These are phyloP conservation scores for Termitomyces sp. DNA, from an alignment of 768 basidiomycete genomes.

Conservation along the genomic window DNA sequence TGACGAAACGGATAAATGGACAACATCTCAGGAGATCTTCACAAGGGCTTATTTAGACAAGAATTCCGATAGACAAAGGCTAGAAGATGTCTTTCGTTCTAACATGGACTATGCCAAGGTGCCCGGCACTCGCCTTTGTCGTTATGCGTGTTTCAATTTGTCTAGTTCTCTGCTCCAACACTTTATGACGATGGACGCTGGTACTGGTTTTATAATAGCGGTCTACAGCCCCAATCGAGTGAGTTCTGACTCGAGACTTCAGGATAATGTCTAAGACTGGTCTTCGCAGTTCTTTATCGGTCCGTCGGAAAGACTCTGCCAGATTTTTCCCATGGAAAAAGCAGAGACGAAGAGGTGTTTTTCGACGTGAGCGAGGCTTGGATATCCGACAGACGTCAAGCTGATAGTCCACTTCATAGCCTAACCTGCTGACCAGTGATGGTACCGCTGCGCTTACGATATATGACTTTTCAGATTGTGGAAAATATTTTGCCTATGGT, in stretches of 20 bases:
- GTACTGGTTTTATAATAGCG: slow-evolving; percentile 81
- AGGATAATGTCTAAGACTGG: slow-evolving; percentile 3
- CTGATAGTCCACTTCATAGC: slow-evolving; percentile 26
- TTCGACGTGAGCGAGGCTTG: slow-evolving; percentile 54
- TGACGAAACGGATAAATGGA: slow-evolving; percentile 63
- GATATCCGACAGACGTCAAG: neutral
- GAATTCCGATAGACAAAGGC: slow-evolving; percentile 49
- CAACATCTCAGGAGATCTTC: slow-evolving; percentile 49
- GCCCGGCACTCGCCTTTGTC: neutral
- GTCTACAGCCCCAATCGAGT: slow-evolving; percentile 64
- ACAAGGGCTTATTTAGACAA: slow-evolving; percentile 57
- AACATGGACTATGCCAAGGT: slow-evolving; percentile 41
- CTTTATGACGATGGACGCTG: slow-evolving; percentile 62
- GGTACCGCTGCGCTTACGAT: slow-evolving; percentile 62
- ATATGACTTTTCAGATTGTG: slow-evolving; percentile 58
- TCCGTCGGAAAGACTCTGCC: slow-evolving; percentile 51
- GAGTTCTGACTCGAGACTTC: slow-evolving; percentile 14
- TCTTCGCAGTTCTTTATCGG: slow-evolving; percentile 49
- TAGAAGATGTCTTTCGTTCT: slow-evolving; percentile 52
- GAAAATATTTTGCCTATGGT: slow-evolving; percentile 74
- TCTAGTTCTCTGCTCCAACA: slow-evolving; percentile 57
- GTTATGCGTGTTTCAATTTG: neutral
- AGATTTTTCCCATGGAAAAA: slow-evolving; percentile 38
- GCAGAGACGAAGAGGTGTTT: slow-evolving; percentile 59
- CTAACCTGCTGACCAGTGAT: slow-evolving; percentile 67